Conservation (phyloP, 208 protist species). For the Strigomonas culicis region DNA sequence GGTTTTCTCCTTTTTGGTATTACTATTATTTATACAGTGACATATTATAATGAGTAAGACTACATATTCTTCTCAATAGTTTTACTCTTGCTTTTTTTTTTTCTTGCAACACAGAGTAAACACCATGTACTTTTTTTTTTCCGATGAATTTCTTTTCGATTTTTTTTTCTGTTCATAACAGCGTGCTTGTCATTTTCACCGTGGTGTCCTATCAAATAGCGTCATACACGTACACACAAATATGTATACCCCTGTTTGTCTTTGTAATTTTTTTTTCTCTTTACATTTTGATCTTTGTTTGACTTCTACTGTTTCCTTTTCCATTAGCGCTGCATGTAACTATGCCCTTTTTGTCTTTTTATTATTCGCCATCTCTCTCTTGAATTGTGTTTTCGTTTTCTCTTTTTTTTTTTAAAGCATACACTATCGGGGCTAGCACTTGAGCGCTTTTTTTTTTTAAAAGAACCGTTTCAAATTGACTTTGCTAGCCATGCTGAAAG, state of each 20-base stretch:
- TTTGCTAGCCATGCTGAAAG: neutral
- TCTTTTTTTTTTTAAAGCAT: conserved; percentile 16
- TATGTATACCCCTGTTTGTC: neutral
- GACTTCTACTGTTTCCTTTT: too few relatives aligned
- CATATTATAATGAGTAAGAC: too few relatives aligned
- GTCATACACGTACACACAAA: neutral
- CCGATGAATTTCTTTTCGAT: neutral
- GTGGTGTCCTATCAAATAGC: neutral
- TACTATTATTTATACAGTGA: too few relatives aligned
- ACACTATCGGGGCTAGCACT: neutral
- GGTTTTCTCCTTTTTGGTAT: too few relatives aligned
- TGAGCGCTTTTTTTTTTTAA: conserved; percentile 7
- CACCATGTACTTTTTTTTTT: neutral
- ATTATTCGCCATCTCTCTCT: conserved; percentile 1
- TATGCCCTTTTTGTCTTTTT: too few relatives aligned
- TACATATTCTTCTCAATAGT: too few relatives aligned
- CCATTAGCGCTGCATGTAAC: too few relatives aligned
- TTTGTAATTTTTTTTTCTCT: conserved; percentile 12
- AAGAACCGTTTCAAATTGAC: neutral
- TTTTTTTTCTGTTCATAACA: conserved; percentile 3
- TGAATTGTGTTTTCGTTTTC: conserved; percentile 10
- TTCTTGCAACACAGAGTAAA: too few relatives aligned
- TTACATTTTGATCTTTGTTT: neutral
- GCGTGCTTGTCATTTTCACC: neutral
- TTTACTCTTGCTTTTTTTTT: too few relatives aligned